Base-by-base conservation (phyloP, 106 monocot species). In the Allium cepa region DNA sequence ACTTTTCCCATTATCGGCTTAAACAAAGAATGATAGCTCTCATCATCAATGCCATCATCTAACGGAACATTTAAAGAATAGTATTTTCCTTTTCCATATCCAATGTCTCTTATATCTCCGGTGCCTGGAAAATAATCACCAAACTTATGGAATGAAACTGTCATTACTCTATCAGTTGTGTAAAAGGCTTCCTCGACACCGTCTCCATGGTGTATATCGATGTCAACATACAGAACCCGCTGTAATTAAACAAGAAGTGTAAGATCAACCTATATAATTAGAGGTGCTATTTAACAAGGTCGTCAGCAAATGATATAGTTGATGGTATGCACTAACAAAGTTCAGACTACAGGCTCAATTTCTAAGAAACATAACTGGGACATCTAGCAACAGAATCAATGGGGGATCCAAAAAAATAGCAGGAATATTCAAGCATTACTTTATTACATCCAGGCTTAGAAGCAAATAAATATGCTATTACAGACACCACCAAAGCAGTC, bases 21-120 rank as follows among this genome's bases (percentile, higher is more conserved):
- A 69, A 88, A 88, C 8, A 88, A 63, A 17, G 84, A 88, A 9
- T 88, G 84, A 57, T 88, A 88, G 49, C 88, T 88, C 22, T 88
- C 88, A 53, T 88, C 88, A 76, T 88, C 88, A 56, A 88, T 88
- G 17, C 88, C 88, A 76, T 88, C 88, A 81, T 88, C 88, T n/a
- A 88, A 69, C 9, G 88, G 88, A 67, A 88, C 81, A 71, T 88
- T 88, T 13, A 88, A 67, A 10, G 84, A 84, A 67, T 88, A 88
- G 14, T 88, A 78, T 59, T 88, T 88, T 27, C 88, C 88, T 60
- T 81, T 84, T n/a, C 67, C 78, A 65, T 77, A 71, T 22, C 88
- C 88, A 65, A 77, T 57, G 50, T 88, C 88, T 18, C 79, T 81
- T 61, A 88, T 71, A 57, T 88, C 81, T 51, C 88, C 88, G 17